These are phyloP conservation scores for Cyclocybe cylindracea DNA, from an alignment of 768 basidiomycete species.

Conservation along the genomic window DNA sequence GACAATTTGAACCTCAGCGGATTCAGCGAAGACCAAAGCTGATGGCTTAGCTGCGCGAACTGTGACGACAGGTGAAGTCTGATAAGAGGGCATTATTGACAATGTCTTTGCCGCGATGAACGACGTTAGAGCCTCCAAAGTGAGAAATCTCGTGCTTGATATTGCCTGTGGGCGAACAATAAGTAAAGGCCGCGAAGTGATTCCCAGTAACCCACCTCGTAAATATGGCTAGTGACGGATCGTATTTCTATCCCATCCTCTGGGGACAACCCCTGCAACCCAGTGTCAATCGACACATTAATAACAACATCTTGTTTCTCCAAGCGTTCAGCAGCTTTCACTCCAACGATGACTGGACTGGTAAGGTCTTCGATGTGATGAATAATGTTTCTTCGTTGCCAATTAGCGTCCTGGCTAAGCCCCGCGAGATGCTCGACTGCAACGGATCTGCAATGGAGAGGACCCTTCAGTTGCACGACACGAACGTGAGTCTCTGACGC, in stretches of 20 bases:
- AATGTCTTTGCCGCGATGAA: conserved; percentile 52
- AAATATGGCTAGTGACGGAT: conserved; percentile 34
- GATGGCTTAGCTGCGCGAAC: conserved; percentile 72
- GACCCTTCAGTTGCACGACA: conserved; percentile 48
- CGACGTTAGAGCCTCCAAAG: conserved; percentile 72
- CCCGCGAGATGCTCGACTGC: conserved; percentile 38
- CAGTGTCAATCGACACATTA: conserved; percentile 32
- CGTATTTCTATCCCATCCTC: conserved; percentile 40
- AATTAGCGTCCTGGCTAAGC: conserved; percentile 12
- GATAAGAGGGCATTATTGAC: conserved; percentile 16
- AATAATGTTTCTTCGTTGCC: conserved; percentile 20
- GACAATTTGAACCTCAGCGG: conserved; percentile 62
- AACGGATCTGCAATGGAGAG: conserved; percentile 50
- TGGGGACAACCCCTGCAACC: conserved; percentile 13
- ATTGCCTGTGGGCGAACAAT: conserved; percentile 40
- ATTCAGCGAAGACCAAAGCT: conserved; percentile 67
- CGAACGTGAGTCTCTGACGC: conserved; percentile 34
- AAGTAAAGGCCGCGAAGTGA: not conserved
- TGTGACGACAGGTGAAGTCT: conserved; percentile 34
- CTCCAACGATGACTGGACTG: conserved; percentile 61
- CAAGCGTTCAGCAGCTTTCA: conserved; percentile 65
- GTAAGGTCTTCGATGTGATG: conserved; percentile 41
- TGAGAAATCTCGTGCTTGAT: conserved; percentile 50
- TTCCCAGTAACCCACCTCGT: conserved; percentile 26
- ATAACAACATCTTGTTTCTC: conserved; percentile 64